Conservation (phyloP, 1,139 yeast species). For the Debaryomyces sp. region DNA sequence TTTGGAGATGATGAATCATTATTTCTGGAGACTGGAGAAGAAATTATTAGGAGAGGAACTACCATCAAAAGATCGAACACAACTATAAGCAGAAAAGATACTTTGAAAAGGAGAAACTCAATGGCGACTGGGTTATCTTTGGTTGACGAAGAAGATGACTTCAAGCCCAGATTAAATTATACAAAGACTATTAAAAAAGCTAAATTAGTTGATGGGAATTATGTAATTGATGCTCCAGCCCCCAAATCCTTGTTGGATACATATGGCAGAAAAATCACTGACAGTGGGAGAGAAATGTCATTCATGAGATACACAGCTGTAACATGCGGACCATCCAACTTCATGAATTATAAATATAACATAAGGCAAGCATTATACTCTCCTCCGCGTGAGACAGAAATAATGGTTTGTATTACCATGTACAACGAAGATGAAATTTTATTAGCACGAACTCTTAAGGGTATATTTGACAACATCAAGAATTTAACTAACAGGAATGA, state of each 20-base stretch:
- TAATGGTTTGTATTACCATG: conserved; percentile 76
- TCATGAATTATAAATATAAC: conserved; percentile 56
- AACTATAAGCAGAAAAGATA: conserved; percentile 18
- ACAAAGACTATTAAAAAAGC: conserved; percentile 55
- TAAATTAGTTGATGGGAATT: conserved; percentile 66
- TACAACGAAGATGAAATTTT: conserved; percentile 79
- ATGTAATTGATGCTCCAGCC: conserved; percentile 80
- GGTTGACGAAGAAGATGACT: conserved; percentile 42
- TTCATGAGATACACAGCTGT: conserved; percentile 82
- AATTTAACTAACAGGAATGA: conserved; percentile 61
- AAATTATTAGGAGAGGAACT: conserved; percentile 36
- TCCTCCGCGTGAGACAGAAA: conserved; percentile 70
- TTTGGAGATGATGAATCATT: conserved; percentile 51
- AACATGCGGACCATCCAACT: conserved; percentile 76
- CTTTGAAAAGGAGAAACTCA: conserved; percentile 15
- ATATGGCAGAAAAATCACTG: conserved; percentile 50
- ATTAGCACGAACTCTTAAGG: conserved; percentile 73
- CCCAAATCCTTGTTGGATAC: conserved; percentile 60
- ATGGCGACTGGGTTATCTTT: conserved; percentile 15
- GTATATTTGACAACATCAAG: conserved; percentile 72
- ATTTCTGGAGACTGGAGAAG: conserved; percentile 47
- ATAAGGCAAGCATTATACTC: conserved; percentile 68
- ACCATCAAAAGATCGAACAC: conserved; percentile 31
- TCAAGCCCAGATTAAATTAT: conserved; percentile 45
- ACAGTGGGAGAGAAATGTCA: conserved; percentile 63